Evolutionary conservation across 306 rosid species (phyloP), one percentile per base, ranked within the genome.

Genomic region (Psophocarpus tetragonolobus): DNA sequence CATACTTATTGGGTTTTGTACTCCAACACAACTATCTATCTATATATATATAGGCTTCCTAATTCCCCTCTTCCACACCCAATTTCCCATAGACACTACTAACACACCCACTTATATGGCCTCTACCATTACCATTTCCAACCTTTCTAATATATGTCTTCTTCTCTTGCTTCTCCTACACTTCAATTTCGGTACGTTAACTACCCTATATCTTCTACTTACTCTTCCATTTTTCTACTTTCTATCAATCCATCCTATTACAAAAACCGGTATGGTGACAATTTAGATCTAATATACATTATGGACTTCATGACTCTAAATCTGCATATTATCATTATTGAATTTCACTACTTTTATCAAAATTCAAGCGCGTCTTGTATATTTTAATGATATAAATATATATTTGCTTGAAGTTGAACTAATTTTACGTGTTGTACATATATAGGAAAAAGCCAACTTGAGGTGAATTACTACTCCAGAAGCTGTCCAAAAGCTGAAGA

Each of bases 401-500:
- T 68, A 42, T 41, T 27, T 3, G 29, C 2, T 4, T 30, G 6
- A 4, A 6, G 1, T 53, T 35, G 35, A 73, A 38, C 17, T 48
- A 47, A 47, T 5, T 74, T n/a, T n/a, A n/a, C n/a, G 42, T 29
- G 14, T 20, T 39, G 10, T 47, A 41, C 27, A n/a, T n/a, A 17
- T 18, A 45, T 36, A 92, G 98, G 97, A 2, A 79, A 62, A 84
- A 75, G 89, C 83, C 91, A 95, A 18, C 89, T 95, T 15, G 74
- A 89, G 72, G 10, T 76, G 41, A 77, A 88, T 74, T 89, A 84
- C 69, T 95, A 95, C 33, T 57, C 87, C 2, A 48, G 78, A 3
- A 92, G 93, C 56, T 95, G 99, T 77, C 97, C 97, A 3, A 86
- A 78, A 57, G 97, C 99, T 0, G 99, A 92, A 87, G 93, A 89